Percentiles rank a stretch among this genome's conserved stretches.
Conservation (phyloP, 208 protist genomes). For the Acanthamoeba triangularis region DNA sequence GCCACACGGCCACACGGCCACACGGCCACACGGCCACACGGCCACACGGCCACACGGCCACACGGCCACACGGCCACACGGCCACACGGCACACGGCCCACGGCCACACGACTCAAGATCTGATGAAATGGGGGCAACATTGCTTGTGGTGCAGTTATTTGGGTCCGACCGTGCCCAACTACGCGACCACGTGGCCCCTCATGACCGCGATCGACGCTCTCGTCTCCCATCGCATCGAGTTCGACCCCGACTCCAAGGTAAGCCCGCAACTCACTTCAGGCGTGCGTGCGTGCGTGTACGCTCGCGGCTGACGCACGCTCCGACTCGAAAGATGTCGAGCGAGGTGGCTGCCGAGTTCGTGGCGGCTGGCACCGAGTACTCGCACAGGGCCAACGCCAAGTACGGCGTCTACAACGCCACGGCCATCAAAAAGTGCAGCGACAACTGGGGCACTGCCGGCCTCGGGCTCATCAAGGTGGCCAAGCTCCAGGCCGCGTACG, state of each 20-base stretch:
- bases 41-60: too few relatives aligned
- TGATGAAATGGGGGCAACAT: too few relatives aligned
- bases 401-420: slow-evolving; percentile 53
- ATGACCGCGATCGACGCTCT: slow-evolving; percentile 46
- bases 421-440: slow-evolving; percentile 61
- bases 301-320: too few relatives aligned
- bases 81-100: too few relatives aligned
- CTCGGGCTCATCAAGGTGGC: slow-evolving; percentile 32
- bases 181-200: slow-evolving; percentile 26
- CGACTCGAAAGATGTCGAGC: not conserved
- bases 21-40: too few relatives aligned
- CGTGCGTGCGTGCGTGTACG: too few relatives aligned
- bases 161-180: slow-evolving; percentile 44
- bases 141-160: not conserved
- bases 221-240: not conserved
- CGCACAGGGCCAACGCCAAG: slow-evolving; percentile 31
- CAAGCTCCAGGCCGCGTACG: not conserved
- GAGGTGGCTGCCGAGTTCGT: slow-evolving; percentile 20
- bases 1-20: too few relatives aligned
- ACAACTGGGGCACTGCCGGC: slow-evolving; percentile 36
- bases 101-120: too few relatives aligned
- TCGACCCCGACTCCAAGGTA: not conserved
- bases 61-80: too few relatives aligned
- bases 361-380: slow-evolving; percentile 10
- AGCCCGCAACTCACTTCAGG: too few relatives aligned